phyloP scores from a whole-genome alignment of 2,329 filamentous ascomycete genomes.

The Grosmannia penicillata region DNA sequence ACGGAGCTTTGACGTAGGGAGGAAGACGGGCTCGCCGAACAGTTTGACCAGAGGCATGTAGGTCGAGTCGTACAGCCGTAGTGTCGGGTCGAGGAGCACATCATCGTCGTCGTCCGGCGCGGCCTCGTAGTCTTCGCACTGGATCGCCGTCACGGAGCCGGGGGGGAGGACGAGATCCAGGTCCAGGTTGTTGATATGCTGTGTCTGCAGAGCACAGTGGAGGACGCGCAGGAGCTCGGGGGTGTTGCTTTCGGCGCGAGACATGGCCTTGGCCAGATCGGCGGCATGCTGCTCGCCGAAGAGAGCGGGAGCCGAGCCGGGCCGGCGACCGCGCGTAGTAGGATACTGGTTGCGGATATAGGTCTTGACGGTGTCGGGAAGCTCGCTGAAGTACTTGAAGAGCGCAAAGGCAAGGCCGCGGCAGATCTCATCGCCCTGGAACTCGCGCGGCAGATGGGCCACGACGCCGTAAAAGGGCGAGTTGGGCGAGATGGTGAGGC shows the following conservation, averaged over 20 bases:
- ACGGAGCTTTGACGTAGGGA: conserved; percentile 72
- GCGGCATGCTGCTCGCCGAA: conserved; percentile 91
- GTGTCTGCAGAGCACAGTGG: conserved; percentile 61
- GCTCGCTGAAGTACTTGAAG: conserved; percentile 84
- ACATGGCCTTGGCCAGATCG: conserved; percentile 74
- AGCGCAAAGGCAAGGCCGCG: conserved; percentile 83
- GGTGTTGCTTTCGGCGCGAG: conserved; percentile 63
- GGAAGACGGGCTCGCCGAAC: conserved; percentile 71
- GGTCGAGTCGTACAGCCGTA: conserved; percentile 53
- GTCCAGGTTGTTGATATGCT: conserved; percentile 73
- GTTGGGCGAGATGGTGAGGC: conserved; percentile 84
- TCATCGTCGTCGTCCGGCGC: conserved; percentile 44
- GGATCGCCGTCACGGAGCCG: conserved; percentile 54
- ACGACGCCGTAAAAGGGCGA: conserved; percentile 86
- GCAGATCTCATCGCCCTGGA: conserved; percentile 88
- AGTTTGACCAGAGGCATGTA: conserved; percentile 65
- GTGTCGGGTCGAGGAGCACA: conserved; percentile 46
- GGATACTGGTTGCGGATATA: conserved; percentile 48
- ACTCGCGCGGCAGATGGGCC: conserved; percentile 76
- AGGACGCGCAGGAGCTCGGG: conserved; percentile 58
- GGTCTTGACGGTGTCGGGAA: conserved; percentile 62
- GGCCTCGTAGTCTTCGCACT: conserved; percentile 43
- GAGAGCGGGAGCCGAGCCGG: conserved; percentile 50
- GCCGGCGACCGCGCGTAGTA: conserved; percentile 36
- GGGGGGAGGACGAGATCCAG: conserved; percentile 74